phyloP scores from a whole-genome alignment of 1,284 basidiomycete genomes.

The Papiliotrema nemorosa region DNA sequence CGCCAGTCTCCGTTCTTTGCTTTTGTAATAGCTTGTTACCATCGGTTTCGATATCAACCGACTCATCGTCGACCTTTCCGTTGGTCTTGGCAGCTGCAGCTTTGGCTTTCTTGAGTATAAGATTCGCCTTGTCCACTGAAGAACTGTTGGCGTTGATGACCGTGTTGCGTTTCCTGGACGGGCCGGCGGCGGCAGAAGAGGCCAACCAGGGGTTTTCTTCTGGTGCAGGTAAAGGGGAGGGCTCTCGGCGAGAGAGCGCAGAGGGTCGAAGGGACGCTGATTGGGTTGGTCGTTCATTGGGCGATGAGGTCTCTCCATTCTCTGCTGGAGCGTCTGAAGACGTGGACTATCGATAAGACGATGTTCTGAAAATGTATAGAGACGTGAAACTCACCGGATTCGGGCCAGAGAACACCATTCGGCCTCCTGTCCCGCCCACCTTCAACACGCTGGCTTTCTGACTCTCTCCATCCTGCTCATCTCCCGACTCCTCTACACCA shows the following conservation, averaged over 20 bases:
- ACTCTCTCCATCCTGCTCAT: constrained; percentile 54
- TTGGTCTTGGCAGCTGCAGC: constrained; percentile 57
- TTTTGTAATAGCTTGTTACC: constrained; percentile 13
- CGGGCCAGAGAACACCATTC: constrained; percentile 52
- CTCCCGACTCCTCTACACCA: constrained; percentile 48
- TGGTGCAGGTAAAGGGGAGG: constrained; percentile 9
- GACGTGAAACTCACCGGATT: constrained; percentile 12
- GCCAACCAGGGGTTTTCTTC: constrained; percentile 58
- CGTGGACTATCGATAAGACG: too few species aligned
- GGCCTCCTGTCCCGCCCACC: constrained; percentile 51
- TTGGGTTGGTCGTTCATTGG: too few species aligned
- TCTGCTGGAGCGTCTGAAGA: too few species aligned
- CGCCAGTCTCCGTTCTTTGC: constrained; percentile 7
- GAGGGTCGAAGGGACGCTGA: too few species aligned
- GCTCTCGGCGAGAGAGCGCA: not conserved
- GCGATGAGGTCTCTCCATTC: too few species aligned
- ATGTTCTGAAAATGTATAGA: too few species aligned
- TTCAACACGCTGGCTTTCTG: constrained; percentile 43
- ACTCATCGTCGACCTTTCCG: constrained; percentile 65
- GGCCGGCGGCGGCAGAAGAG: constrained; percentile 43
- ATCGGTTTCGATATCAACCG: constrained; percentile 68
- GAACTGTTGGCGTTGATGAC: constrained; percentile 62
- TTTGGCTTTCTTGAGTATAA: constrained; percentile 64
- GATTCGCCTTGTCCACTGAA: constrained; percentile 61
- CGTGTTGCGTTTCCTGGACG: constrained; percentile 65